Base-by-base conservation (phyloP, 2,329 filamentous ascomycete species). In the Lasiodiplodia gonubiensis region DNA sequence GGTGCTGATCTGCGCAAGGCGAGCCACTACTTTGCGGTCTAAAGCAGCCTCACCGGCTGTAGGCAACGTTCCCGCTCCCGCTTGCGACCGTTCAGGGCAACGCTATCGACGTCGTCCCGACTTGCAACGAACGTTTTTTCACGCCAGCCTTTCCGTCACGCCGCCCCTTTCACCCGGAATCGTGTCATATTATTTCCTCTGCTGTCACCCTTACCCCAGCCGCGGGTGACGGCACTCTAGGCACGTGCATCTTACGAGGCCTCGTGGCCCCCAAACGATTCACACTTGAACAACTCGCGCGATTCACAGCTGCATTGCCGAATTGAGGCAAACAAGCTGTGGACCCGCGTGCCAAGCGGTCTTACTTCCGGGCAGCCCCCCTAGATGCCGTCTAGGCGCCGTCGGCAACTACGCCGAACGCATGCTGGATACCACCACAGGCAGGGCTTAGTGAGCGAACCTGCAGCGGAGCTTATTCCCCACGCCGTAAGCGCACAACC, bases 381-480 rank as follows among this genome's bases (percentile, higher is more conserved):
- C 55, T 46, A 57, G 16, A 27, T 25, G 8, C 23, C 21, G 11
- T 14, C 23, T 37, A 21, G 14, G 12, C 3, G 16, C 33, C 23
- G 37, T n/a, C 55, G 55, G 55, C 37, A 59, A 30, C 55, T 7
- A 46, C 35, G 21, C 37, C 55, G 55, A 46, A 46, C 42, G 42
- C 42, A 21, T 46, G 30, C 42, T 46, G 42, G 42, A 42, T 10
- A 46, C 35, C 27, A n/a, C 37, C 23, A 14, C 30, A 11, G n/a
- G 5, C 48, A 49, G n/a, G 55, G 55, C 55, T 59, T 46, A 46
- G 55, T 59, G 55, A 59, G 46, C 37, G 2, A n/a, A 14, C 21
- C 23, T 23, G 35, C 55, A 46, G 55, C 55, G 55, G 55, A 39
- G 55, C 37, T 42, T 4, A 11, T 46, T 46, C 55, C 55, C 55